Percentiles rank a stretch among this genome's conserved stretches.
phyloP scores from a whole-genome alignment of 345 rosid species.

The Boechera divaricarpa region DNA sequence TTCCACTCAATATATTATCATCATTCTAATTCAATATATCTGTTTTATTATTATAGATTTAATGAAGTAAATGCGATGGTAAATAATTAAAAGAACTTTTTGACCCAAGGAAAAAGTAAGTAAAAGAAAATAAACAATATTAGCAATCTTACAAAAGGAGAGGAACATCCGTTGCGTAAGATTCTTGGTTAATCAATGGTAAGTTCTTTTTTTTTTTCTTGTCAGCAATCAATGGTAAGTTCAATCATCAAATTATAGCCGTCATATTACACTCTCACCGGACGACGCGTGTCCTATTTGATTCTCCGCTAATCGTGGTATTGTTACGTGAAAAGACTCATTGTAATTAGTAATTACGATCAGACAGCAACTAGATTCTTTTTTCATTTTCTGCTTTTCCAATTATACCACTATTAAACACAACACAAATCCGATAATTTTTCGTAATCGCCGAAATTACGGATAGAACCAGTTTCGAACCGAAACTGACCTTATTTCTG shows the following conservation, averaged over 20 bases:
- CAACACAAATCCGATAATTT: neutral
- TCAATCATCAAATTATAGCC: neutral
- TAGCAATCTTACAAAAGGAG: neutral
- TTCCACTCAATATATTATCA: too few relatives aligned
- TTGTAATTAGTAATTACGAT: slow-evolving; percentile 4
- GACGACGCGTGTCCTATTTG: slow-evolving; percentile 10
- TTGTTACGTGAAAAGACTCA: slow-evolving; percentile 20
- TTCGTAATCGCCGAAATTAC: neutral
- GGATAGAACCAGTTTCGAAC: too few relatives aligned
- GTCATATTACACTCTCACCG: slow-evolving; percentile 4
- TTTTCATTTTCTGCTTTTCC: neutral
- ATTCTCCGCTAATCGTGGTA: slow-evolving; percentile 42
- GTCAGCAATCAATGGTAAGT: slow-evolving; percentile 12
- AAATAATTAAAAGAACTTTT: too few relatives aligned
- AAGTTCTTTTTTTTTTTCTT: slow-evolving; percentile 1
- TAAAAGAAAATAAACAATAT: too few relatives aligned
- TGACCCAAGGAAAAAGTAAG: too few relatives aligned
- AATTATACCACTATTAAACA: neutral
- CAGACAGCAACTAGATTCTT: slow-evolving; percentile 33
- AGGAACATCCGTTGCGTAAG: slow-evolving; percentile 16
- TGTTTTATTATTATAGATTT: too few relatives aligned
- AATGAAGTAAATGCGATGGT: too few relatives aligned
- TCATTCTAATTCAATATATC: too few relatives aligned
- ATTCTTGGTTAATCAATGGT: slow-evolving; percentile 12
- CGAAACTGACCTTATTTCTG: neutral